phyloP scores from a whole-genome alignment of 371 early-diverging fungal species.

The Dinochytrium kinnereticum region DNA sequence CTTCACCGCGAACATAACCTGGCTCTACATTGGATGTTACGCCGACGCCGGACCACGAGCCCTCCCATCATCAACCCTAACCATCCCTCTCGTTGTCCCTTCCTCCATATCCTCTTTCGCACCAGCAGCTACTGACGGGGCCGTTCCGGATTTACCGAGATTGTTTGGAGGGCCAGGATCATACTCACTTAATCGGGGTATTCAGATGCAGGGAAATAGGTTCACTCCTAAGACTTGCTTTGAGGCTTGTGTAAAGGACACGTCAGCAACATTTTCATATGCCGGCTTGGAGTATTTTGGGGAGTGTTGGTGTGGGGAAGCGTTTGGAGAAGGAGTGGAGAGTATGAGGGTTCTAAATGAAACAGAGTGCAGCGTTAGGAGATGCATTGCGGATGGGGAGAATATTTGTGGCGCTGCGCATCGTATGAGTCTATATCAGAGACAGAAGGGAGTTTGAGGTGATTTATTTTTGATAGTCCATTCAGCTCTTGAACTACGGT shows the following conservation, averaged over 20 bases:
- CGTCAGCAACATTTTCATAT: not conserved
- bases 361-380: not conserved
- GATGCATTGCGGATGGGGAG: not conserved
- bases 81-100: not conserved
- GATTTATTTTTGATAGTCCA: no score
- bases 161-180: not conserved
- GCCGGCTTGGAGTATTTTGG: constrained; percentile 10
- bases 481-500: no score
- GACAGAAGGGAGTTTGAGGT: no score
- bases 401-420: not conserved
- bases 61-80: not conserved
- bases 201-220: not conserved
- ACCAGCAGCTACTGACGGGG: not conserved
- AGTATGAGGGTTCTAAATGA: not conserved
- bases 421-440: not conserved
- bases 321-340: not conserved
- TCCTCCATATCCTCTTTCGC: not conserved
- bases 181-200: not conserved
- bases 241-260: not conserved
- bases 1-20: not conserved
- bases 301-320: constrained; percentile 13
- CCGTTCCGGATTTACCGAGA: not conserved
- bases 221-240: not conserved
- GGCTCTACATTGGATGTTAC: not conserved
- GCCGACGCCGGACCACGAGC: constrained; percentile 2